A percentile compares a stretch with the other conserved stretches of the same genome.
Conservation (phyloP, 2,329 filamentous ascomycete species). For the Neonectria sp. region DNA sequence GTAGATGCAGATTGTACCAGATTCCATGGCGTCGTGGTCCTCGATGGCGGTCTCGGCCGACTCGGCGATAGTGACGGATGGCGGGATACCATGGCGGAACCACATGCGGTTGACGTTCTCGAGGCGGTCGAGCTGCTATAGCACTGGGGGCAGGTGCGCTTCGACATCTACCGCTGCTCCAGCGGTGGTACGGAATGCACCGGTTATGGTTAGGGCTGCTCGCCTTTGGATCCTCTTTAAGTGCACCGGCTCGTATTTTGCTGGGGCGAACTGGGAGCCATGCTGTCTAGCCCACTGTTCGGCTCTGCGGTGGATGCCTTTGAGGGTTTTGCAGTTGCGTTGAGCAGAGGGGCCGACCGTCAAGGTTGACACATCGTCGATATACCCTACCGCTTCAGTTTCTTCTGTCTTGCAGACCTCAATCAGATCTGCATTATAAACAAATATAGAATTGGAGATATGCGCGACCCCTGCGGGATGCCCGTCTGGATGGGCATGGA, state of each 20-base stretch:
- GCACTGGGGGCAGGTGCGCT: too few relatives aligned
- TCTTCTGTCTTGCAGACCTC: too few relatives aligned
- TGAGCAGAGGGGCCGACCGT: not conserved
- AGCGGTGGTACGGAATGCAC: not conserved
- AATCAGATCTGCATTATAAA: not conserved
- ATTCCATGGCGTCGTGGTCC: not conserved
- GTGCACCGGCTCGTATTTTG: too few relatives aligned
- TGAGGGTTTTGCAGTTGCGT: not conserved
- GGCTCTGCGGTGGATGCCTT: not conserved
- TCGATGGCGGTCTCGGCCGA: not conserved
- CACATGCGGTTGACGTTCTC: not conserved
- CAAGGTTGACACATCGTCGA: not conserved
- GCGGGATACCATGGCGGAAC: not conserved
- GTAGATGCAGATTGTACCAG: not conserved
- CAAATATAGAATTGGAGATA: not conserved
- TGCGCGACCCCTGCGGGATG: not conserved
- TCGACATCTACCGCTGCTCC: not conserved
- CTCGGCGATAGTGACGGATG: not conserved
- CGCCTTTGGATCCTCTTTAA: slow-evolving; percentile 39
- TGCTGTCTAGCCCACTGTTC: not conserved
- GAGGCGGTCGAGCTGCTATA: not conserved
- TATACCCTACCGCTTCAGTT: not conserved
- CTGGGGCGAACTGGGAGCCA: not conserved
- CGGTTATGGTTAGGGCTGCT: slow-evolving; percentile 30
- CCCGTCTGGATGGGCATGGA: not conserved